Conservation (phyloP, 257 asterid species). For the Rhazya stricta region DNA sequence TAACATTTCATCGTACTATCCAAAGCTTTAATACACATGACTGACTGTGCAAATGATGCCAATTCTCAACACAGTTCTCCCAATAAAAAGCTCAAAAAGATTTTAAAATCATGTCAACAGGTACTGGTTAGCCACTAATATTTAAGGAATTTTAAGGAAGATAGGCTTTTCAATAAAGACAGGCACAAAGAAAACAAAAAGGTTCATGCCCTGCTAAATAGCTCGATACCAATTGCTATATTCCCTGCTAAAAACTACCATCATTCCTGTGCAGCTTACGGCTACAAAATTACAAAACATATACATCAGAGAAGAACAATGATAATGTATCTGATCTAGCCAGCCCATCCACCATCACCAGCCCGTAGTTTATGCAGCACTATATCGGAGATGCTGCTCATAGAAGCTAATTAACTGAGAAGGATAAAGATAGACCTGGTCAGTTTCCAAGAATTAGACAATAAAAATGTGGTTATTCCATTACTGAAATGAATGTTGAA, state of each 20-base stretch:
- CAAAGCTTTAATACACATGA: too few species aligned
- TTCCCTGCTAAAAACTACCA: background rate
- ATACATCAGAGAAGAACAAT: conserved; percentile 26
- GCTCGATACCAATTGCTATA: background rate
- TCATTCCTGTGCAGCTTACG: conserved; percentile 14
- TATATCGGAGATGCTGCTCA: conserved; percentile 74
- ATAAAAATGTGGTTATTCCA: background rate
- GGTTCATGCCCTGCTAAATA: background rate
- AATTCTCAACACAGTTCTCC: too few species aligned
- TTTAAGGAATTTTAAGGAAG: background rate
- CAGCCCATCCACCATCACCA: conserved; percentile 14
- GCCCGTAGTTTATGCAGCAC: conserved; percentile 28
- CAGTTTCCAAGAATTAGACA: background rate
- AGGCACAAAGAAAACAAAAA: background rate
- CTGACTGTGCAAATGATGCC: too few species aligned
- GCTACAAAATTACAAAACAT: conserved; percentile 36
- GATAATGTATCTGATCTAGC: conserved; percentile 11
- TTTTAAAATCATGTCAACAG: background rate
- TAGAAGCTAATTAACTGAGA: conserved; percentile 82
- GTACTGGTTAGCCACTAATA: background rate
- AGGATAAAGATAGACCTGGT: conserved; percentile 1
- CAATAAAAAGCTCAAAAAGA: background rate
- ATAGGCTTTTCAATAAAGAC: background rate
- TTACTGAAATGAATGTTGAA: background rate
- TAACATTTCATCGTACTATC: background rate